Evolutionary conservation across 305 asterid genomes (phyloP).

Genomic region (Solanum hybrid): DNA sequence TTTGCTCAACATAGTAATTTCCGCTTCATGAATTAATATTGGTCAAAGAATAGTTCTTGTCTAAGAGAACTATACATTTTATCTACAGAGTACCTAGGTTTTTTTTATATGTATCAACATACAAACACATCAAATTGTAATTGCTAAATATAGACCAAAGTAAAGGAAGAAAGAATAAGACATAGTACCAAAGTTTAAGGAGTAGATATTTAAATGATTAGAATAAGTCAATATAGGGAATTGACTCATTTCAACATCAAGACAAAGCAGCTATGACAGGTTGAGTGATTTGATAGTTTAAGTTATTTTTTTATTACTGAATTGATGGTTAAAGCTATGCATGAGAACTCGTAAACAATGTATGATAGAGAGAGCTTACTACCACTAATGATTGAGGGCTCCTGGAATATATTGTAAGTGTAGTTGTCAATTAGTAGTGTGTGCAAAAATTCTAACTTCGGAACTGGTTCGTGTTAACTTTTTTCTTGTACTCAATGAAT

Average conservation of each 20-base stretch:
- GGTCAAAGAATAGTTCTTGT: background rate
- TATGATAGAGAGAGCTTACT: slow-evolving; percentile 35
- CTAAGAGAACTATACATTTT: background rate
- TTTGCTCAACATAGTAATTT: background rate
- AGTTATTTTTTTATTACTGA: background rate
- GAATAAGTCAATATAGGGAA: background rate
- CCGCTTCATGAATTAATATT: background rate
- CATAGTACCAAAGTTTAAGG: too few relatives aligned
- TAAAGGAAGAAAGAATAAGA: background rate
- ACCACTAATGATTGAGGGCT: slow-evolving; percentile 71
- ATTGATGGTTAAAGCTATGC: background rate
- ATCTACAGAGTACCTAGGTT: background rate
- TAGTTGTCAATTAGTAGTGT: slow-evolving; percentile 86
- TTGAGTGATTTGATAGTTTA: background rate
- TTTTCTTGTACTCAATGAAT: slow-evolving; percentile 36
- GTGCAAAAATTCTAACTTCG: slow-evolving; percentile 42
- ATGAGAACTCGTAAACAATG: background rate
- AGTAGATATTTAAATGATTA: background rate
- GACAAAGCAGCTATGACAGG: background rate
- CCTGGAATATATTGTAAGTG: slow-evolving; percentile 86
- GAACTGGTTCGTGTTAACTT: slow-evolving; percentile 31
- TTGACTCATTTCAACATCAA: background rate
- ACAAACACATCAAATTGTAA: background rate
- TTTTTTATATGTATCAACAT: too few relatives aligned
- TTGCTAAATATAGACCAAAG: background rate